phyloP scores from a whole-genome alignment of 108 stramenopile species.

The Discostella pseudostelligera region DNA sequence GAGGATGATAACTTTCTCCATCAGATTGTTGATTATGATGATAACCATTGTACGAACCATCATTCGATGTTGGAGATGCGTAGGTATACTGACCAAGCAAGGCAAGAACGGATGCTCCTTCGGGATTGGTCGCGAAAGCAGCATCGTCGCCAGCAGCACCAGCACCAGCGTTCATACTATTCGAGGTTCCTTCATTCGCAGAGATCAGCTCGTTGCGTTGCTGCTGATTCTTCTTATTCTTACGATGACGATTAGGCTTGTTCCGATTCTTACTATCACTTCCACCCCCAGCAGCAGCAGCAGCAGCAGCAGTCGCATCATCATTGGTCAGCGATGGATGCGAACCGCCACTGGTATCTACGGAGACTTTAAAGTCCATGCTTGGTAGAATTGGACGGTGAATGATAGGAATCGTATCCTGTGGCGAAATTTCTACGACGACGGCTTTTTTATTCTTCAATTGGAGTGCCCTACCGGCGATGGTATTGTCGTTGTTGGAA shows the following conservation, averaged over 20 bases:
- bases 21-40: not conserved
- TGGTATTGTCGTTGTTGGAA: not conserved
- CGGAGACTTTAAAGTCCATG: conserved; percentile 5
- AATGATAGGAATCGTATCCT: not conserved
- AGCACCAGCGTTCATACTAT: not conserved
- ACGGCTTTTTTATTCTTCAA: conserved; percentile 10
- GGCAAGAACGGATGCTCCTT: conserved; percentile 4
- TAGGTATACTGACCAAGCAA: conserved; percentile 9
- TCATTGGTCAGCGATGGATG: not conserved
- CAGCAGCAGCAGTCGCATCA: not conserved
- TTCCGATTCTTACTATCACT: not conserved
- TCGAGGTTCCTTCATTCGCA: not conserved
- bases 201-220: not conserved
- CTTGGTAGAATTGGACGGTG: conserved; percentile 2
- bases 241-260: not conserved
- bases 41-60: conserved; percentile 2
- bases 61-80: not conserved
- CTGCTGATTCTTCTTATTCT: not conserved
- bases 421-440: conserved; percentile 11
- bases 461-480: not conserved
- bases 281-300: not conserved
- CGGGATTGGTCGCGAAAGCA: conserved; percentile 8
- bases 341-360: not conserved
- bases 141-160: not conserved
- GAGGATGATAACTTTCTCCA: not conserved